Evolutionary conservation across 2,329 filamentous ascomycete genomes (phyloP), one percentile per base, ranked within the genome.

Genomic region (Aspergillus pseudotamarii): DNA sequence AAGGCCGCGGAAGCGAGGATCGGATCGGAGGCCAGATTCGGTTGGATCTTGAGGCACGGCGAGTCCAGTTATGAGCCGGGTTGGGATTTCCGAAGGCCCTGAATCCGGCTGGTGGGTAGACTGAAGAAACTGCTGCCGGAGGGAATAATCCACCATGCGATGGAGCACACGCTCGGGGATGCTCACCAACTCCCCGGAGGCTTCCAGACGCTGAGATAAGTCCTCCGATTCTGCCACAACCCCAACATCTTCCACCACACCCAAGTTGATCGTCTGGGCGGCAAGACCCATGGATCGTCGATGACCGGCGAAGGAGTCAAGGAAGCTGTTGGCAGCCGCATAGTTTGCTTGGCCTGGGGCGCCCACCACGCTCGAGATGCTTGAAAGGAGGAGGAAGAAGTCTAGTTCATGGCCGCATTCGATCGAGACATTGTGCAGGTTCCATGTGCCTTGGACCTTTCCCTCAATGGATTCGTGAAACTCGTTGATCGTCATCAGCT

Each of bases 361-460:
- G 3, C 71, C 71, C 2, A 72, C 65, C 3, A 70, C 58, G 36
- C 68, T 64, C n/a, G 66, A 66, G 11, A 73, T 67, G 36, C 65
- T 68, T 21, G 69, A 72, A 23, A 72, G 64, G 26, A 72, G 59
- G n/a, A 68, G 63, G 58, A 73, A 72, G 53, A 73, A 69, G 26
- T 72, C 69, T 9, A 73, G 53, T 1, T 34, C 11, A 0, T 23
- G 34, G 3, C 30, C 28, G 2, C 28, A 36, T 8, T 58, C 32
- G 0, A 67, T 63, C 1, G 73, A 58, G 8, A 58, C 59, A 4
- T 43, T 11, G 54, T 77, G 74, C 9, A 73, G 66, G 45, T 71
- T 76, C 70, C 71, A 73, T 65, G 65, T 61, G n/a, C 65, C 65
- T 8, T 62, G n/a, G 3, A 73, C 66, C 63, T 81, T 82, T 1